These are phyloP conservation scores for Rhizopogon hawkerae DNA, from an alignment of 1,284 basidiomycete genomes.

Conservation along the genomic window DNA sequence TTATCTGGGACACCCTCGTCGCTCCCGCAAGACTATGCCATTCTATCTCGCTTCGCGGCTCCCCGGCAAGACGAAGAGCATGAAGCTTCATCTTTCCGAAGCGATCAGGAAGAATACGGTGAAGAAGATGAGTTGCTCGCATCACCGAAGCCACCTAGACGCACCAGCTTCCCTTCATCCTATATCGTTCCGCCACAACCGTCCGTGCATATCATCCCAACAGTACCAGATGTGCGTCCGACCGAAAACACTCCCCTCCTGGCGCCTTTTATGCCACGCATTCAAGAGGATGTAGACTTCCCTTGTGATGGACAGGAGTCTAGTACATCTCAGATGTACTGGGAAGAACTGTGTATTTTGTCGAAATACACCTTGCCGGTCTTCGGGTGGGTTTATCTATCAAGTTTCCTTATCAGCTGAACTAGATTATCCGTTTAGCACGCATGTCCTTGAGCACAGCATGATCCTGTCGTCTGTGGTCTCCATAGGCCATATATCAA, in stretches of 20 bases:
- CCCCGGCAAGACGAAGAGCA: neutral
- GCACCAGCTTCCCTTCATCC: slow-evolving; percentile 1
- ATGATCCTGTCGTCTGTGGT: slow-evolving; percentile 69
- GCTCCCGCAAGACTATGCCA: slow-evolving; percentile 33
- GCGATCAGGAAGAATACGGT: neutral
- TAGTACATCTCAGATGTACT: slow-evolving; percentile 29
- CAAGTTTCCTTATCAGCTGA: neutral
- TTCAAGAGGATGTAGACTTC: slow-evolving; percentile 32
- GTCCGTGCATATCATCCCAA: neutral
- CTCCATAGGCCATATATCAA: slow-evolving; percentile 79
- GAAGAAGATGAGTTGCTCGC: neutral
- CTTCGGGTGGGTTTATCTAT: slow-evolving; percentile 41
- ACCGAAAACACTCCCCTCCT: slow-evolving; percentile 31
- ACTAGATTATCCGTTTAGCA: slow-evolving; percentile 33
- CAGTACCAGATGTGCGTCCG: neutral
- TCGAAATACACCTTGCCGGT: slow-evolving; percentile 62
- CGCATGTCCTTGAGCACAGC: slow-evolving; percentile 69
- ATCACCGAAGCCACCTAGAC: neutral
- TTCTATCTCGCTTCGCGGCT: slow-evolving; percentile 31
- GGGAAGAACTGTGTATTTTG: slow-evolving; percentile 51
- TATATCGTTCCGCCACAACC: neutral
- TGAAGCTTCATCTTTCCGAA: neutral
- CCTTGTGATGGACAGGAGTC: neutral
- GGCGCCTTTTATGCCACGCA: slow-evolving; percentile 42
- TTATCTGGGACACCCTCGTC: slow-evolving; percentile 19